These are phyloP conservation scores for Colletotrichum sp. DNA, from an alignment of 2,329 filamentous ascomycete genomes.

Conservation along the genomic window DNA sequence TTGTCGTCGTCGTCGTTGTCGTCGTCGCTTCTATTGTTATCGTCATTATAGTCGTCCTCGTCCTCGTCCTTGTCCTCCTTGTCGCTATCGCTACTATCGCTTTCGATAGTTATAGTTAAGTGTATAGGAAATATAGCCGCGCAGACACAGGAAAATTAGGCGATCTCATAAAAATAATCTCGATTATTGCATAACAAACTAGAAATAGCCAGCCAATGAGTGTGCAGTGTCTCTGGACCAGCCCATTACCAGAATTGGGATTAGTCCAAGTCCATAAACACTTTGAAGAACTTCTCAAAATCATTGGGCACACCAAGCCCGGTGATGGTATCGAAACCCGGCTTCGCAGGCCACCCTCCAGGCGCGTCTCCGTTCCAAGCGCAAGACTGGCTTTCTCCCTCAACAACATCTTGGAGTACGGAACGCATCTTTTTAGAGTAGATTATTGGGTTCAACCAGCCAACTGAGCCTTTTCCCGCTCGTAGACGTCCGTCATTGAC, in stretches of 20 bases:
- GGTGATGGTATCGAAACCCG: slow-evolving; percentile 54
- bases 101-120: too few relatives aligned
- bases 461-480: slow-evolving; percentile 51
- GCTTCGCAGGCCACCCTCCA: slow-evolving; percentile 47
- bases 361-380: slow-evolving; percentile 35
- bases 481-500: slow-evolving; percentile 59
- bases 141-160: too few relatives aligned
- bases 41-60: too few relatives aligned
- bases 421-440: slow-evolving; percentile 43
- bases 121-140: too few relatives aligned
- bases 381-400: slow-evolving; percentile 46
- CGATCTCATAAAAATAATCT: neutral
- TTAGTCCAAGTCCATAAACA: neutral
- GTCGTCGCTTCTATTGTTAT: too few relatives aligned
- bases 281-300: slow-evolving; percentile 39
- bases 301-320: slow-evolving; percentile 53
- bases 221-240: neutral
- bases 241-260: neutral
- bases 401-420: slow-evolving; percentile 45
- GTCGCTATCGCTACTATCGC: too few relatives aligned
- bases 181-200: neutral
- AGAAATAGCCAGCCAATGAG: neutral
- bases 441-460: slow-evolving; percentile 58
- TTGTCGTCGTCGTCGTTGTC: too few relatives aligned
- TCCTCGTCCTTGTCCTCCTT: too few relatives aligned